Evolutionary conservation across 2,329 filamentous ascomycete species (phyloP).

Genomic region (Pezizomycotina sp.): DNA sequence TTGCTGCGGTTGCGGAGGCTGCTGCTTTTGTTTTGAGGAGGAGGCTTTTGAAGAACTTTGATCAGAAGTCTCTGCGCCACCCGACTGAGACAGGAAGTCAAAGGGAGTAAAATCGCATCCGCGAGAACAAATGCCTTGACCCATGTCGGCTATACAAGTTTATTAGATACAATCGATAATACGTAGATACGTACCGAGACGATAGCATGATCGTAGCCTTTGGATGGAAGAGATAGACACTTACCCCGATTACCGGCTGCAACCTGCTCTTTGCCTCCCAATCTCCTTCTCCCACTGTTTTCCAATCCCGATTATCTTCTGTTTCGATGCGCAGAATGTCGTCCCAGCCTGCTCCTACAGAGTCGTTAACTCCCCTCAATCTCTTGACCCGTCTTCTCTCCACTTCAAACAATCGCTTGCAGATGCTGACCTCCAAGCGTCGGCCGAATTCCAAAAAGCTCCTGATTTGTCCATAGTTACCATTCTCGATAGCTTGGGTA

Average conservation of each 20-base stretch:
- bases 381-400: conserved; percentile 22
- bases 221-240: too few species aligned
- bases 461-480: conserved; percentile 24
- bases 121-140: conserved; percentile 8
- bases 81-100: conserved; percentile 9
- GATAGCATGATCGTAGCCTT: conserved; percentile 15
- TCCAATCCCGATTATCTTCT: conserved; percentile 16
- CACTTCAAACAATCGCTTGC: conserved; percentile 23
- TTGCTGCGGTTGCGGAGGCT: too few species aligned
- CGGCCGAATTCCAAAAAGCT: conserved; percentile 24
- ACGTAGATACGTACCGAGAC: conserved; percentile 12
- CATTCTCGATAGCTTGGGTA: conserved; percentile 22
- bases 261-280: conserved; percentile 15
- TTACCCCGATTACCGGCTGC: conserved; percentile 12
- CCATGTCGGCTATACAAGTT: conserved; percentile 4
- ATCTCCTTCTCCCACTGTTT: conserved; percentile 20
- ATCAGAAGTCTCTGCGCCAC: background rate
- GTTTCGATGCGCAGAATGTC: conserved; percentile 6
- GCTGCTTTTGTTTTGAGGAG: too few species aligned
- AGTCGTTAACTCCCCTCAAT: conserved; percentile 8
- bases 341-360: conserved; percentile 14
- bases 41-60: too few species aligned
- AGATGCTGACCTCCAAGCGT: conserved; percentile 23
- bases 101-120: conserved; percentile 5
- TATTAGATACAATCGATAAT: conserved; percentile 15